Evolutionary conservation across 1,139 yeast species (phyloP), one percentile per base, ranked within the genome.

Genomic region (Candida sanyaensis): DNA sequence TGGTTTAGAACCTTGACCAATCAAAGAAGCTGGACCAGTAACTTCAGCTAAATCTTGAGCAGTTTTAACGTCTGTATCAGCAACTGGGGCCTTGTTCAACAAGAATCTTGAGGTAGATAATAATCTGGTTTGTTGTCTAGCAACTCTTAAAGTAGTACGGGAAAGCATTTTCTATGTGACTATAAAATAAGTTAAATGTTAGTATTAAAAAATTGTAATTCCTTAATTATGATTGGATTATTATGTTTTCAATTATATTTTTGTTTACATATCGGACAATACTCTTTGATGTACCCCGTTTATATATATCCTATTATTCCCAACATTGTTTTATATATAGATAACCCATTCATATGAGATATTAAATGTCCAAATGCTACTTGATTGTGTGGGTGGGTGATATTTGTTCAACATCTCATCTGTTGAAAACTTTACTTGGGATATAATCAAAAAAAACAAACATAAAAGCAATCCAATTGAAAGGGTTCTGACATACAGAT

Each of bases 1-100:
- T 51, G 74, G 69, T 62, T 79, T 74, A 57, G 96, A 96, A 81
- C 97, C 97, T 51, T 86, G 83, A 71, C 97, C 97, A 60, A 91
- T 82, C 71, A 93, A 83, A 50, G 92, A 80, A 64, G 82, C 88
- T 48, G 85, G 81, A 64, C 92, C 92, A 49, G 84, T 79, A 59
- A 92, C 96, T 66, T 92, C 96, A 50, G 86, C 73, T 64, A 92
- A 80, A 50, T 68, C 77, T 55, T 73, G 60, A 53, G 96, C 95
- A 53, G 91, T 82, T 71, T 83, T 83, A 42, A 68, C 61, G 60
- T 65, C 61, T 46, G 67, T 68, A 54, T 69, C 60, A 62, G 69
- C 56, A 38, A 40, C 50, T 32, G 47, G 43, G 65, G 32, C 55
- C 21, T 17, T 51, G 48, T 55, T 56, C 60, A 45, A 63, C 44